phyloP scores from a whole-genome alignment of 164 flowering plant species.

The Vitis amurensis region DNA sequence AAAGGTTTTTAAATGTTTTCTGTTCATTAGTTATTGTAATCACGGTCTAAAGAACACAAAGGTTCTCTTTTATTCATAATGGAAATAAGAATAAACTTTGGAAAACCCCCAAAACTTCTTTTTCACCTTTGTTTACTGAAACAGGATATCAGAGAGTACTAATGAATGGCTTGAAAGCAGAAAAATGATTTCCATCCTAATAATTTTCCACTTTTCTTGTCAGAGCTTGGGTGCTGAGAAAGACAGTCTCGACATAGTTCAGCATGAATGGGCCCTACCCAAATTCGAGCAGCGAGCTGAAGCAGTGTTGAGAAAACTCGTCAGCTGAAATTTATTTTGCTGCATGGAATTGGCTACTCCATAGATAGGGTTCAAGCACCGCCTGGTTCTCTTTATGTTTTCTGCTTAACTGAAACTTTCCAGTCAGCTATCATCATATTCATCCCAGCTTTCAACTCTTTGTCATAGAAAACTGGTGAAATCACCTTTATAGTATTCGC shows the following conservation, averaged over 20 bases:
- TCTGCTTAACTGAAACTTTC: not conserved
- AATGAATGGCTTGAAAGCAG: no score
- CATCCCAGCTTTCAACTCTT: no score
- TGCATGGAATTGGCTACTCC: no score
- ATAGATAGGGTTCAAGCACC: not conserved
- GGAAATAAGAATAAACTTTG: no score
- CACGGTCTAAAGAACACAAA: no score
- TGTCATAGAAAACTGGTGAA: not conserved
- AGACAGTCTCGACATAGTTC: conserved; percentile 84
- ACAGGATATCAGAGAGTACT: no score
- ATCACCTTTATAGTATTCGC: not conserved
- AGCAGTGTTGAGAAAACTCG: conserved; percentile 67
- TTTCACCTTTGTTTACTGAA: no score
- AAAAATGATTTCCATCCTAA: not conserved
- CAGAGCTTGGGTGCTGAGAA: conserved; percentile 94
- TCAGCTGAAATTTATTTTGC: conserved; percentile 16
- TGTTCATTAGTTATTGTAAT: no score
- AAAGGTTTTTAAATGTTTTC: no score
- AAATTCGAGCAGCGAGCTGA: conserved; percentile 92
- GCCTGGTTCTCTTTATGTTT: not conserved
- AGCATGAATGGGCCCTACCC: conserved; percentile 94
- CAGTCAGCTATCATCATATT: not conserved
- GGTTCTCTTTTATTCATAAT: no score
- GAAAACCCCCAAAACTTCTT: no score
- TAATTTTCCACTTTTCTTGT: conserved; percentile 5